A percentile compares a stretch with the other conserved stretches of the same genome.
These are phyloP conservation scores for Russula dissimulans DNA, from an alignment of 768 basidiomycete species.

Conservation along the genomic window DNA sequence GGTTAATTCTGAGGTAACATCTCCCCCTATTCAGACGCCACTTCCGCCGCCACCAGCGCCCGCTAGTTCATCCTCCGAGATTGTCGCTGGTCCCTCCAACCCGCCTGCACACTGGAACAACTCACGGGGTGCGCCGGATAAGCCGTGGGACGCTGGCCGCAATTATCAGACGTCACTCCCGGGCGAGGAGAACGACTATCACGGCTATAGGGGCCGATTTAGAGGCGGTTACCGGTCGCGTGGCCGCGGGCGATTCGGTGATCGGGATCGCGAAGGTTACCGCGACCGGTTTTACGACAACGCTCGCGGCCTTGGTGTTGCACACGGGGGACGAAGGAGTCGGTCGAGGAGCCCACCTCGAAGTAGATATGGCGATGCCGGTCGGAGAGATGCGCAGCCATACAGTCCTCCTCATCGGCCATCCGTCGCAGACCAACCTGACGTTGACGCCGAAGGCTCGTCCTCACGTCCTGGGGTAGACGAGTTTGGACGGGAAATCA, in stretches of 20 bases:
- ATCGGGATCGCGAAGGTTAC: constrained; percentile 33
- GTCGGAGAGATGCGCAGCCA: constrained; percentile 39
- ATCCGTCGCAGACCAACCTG: constrained; percentile 6
- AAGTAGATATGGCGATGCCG: constrained; percentile 39
- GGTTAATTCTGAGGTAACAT: constrained; percentile 26
- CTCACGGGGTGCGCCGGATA: constrained; percentile 27
- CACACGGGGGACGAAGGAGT: constrained; percentile 40
- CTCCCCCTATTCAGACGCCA: background rate
- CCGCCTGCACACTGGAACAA: constrained; percentile 6
- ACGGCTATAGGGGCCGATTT: constrained; percentile 49
- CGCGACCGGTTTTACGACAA: constrained; percentile 29
- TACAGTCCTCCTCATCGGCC: constrained; percentile 47
- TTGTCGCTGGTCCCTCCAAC: constrained; percentile 6
- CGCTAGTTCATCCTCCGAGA: background rate
- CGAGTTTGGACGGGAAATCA: constrained; percentile 81
- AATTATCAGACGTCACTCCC: constrained; percentile 40
- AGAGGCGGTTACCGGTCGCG: constrained; percentile 53
- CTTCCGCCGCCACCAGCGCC: constrained; percentile 20
- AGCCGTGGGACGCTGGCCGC: constrained; percentile 45
- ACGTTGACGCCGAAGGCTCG: constrained; percentile 18
- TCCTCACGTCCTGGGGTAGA: constrained; percentile 44
- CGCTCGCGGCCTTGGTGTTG: constrained; percentile 30
- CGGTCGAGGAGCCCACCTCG: constrained; percentile 64
- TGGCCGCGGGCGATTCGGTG: constrained; percentile 54
- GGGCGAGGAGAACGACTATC: constrained; percentile 44